A percentile compares a stretch with the other conserved stretches of the same genome.
Conservation (phyloP, 371 early-diverging fungal species). For the Syncephalastrum contaminatum region DNA sequence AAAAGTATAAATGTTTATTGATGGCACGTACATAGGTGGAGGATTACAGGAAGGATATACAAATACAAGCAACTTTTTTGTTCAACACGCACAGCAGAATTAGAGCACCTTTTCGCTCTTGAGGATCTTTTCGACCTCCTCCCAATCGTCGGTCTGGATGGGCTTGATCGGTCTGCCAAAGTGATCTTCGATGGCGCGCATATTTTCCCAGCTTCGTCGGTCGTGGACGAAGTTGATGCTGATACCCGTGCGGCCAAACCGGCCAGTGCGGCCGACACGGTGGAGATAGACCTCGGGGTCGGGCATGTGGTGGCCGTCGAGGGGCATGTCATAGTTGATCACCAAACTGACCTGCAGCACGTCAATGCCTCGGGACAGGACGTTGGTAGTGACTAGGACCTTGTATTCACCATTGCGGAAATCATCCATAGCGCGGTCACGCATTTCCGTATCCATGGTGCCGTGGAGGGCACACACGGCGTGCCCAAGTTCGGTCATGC, state of each 20-base stretch:
- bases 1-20: no score
- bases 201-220: constrained; percentile 62
- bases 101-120: constrained; percentile 58
- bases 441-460: constrained; percentile 71
- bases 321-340: constrained; percentile 97
- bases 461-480: constrained; percentile 90
- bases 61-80: no score
- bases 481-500: constrained; percentile 85
- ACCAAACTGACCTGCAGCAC: constrained; percentile 95
- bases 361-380: constrained; percentile 98
- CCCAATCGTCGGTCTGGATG: constrained; percentile 79
- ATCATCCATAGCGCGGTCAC: constrained; percentile 91
- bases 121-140: constrained; percentile 71
- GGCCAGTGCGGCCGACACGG: constrained; percentile 98
- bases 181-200: constrained; percentile 75
- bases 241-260: constrained; percentile 97
- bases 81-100: neutral
- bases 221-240: constrained; percentile 96
- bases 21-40: no score
- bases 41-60: no score
- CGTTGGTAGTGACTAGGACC: constrained; percentile 96
- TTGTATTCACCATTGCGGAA: constrained; percentile 92
- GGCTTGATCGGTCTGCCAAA: constrained; percentile 74
- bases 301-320: constrained; percentile 54
- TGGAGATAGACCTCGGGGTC: constrained; percentile 97